phyloP scores from a whole-genome alignment of 306 rosid genomes.

The Hippophae tibetana region DNA sequence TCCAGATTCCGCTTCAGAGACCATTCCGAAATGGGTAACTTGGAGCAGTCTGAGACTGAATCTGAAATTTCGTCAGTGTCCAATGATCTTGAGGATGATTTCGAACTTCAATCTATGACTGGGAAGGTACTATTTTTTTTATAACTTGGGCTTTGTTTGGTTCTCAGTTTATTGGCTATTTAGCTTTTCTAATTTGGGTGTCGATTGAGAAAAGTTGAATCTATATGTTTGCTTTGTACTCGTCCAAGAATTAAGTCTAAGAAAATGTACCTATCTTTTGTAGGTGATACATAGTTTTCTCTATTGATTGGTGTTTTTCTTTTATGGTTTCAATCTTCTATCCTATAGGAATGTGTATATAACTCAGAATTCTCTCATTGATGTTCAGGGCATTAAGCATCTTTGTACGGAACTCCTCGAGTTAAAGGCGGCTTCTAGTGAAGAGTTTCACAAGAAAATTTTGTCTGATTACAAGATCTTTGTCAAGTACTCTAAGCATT shows the following conservation, averaged over 20 bases:
- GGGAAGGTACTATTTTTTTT: slow-evolving; percentile 34
- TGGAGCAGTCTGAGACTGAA: slow-evolving; percentile 27
- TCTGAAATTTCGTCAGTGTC: slow-evolving; percentile 38
- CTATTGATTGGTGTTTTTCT: too few species aligned
- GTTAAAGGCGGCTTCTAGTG: slow-evolving; percentile 56
- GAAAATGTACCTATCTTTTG: too few species aligned
- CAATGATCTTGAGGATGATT: slow-evolving; percentile 28
- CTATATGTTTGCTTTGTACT: too few species aligned
- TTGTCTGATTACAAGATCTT: slow-evolving; percentile 48
- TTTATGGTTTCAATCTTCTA: background rate
- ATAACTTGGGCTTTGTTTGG: background rate
- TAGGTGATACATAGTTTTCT: too few species aligned
- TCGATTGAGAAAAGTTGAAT: too few species aligned
- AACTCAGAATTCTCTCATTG: background rate
- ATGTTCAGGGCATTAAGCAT: slow-evolving; percentile 61
- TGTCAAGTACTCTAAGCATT: slow-evolving; percentile 32
- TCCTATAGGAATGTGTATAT: background rate
- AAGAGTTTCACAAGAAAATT: slow-evolving; percentile 46
- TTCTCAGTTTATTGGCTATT: background rate
- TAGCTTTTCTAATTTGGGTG: background rate
- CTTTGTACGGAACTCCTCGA: slow-evolving; percentile 70
- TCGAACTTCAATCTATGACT: slow-evolving; percentile 57
- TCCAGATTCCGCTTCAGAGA: slow-evolving; percentile 55
- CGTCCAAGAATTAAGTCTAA: too few species aligned
- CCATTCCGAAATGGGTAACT: slow-evolving; percentile 36